Conservation (phyloP, 495 filamentous ascomycete genomes). For the Lentithecium fluviatile region DNA sequence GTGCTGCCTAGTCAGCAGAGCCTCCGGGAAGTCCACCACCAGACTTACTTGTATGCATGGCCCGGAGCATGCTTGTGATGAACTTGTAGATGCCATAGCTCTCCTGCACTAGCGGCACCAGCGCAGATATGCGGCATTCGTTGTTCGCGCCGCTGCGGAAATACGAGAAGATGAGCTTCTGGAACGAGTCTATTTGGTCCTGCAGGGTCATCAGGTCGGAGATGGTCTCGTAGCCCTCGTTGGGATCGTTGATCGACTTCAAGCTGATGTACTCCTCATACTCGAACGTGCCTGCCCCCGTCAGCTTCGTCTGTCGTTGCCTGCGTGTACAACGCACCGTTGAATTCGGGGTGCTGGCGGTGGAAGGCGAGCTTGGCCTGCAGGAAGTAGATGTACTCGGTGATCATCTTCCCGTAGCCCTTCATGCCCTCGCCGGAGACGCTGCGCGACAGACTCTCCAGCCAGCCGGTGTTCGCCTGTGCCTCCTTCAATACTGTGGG, state of each 20-base stretch:
- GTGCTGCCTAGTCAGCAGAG: slow-evolving; percentile 53
- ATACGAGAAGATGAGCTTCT: slow-evolving; percentile 96
- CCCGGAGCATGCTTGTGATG: slow-evolving; percentile 53
- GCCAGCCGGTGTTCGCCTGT: slow-evolving; percentile 82
- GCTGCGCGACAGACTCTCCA: slow-evolving; percentile 85
- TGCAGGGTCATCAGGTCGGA: slow-evolving; percentile 94
- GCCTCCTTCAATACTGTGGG: slow-evolving; percentile 83
- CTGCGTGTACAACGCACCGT: slow-evolving; percentile 57
- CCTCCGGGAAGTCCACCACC: background rate
- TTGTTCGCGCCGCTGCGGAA: slow-evolving; percentile 89
- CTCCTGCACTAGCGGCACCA: slow-evolving; percentile 92
- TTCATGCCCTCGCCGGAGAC: slow-evolving; percentile 75
- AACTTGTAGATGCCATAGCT: slow-evolving; percentile 81
- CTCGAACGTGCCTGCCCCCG: slow-evolving; percentile 72
- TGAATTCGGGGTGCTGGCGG: slow-evolving; percentile 95
- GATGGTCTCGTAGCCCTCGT: slow-evolving; percentile 97
- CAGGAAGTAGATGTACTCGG: slow-evolving; percentile 93
- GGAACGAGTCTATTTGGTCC: slow-evolving; percentile 96
- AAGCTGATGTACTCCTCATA: slow-evolving; percentile 99
- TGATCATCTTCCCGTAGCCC: slow-evolving; percentile 88
- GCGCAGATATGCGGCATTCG: slow-evolving; percentile 90
- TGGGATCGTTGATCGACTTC: slow-evolving; percentile 97
- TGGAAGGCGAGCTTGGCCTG: slow-evolving; percentile 92
- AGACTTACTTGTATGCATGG: slow-evolving; percentile 88
- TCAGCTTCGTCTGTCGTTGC: background rate